phyloP scores from a whole-genome alignment of 148 eudicot genomes.

The Camellia japonica region DNA sequence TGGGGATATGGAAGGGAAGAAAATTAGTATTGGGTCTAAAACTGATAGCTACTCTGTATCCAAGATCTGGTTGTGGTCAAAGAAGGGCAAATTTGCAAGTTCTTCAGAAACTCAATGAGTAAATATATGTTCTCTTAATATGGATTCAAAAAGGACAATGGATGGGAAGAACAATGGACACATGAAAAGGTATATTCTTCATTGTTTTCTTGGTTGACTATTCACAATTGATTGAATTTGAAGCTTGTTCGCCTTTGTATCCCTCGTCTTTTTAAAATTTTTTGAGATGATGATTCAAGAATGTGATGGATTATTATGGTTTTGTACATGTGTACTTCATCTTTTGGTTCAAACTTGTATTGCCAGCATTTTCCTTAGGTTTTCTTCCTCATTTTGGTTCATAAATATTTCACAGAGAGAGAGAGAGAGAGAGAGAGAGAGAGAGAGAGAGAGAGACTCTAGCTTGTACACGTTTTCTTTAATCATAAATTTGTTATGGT shows the following conservation, averaged over 20 bases:
- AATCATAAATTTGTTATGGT: background rate
- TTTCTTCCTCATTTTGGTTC: no score
- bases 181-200: background rate
- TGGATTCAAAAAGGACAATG: background rate
- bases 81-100: constrained; percentile 48
- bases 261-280: background rate
- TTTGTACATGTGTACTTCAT: background rate
- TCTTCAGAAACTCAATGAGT: constrained; percentile 29
- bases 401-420: no score
- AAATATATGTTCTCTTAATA: constrained; percentile 12
- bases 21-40: constrained; percentile 39
- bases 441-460: background rate
- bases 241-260: background rate
- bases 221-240: background rate
- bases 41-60: constrained; percentile 66
- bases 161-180: no score
- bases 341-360: constrained; percentile 5
- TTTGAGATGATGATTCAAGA: constrained; percentile 6
- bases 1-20: constrained; percentile 43
- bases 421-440: background rate
- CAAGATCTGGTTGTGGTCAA: constrained; percentile 75
- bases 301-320: constrained; percentile 1
- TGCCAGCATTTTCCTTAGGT: background rate
- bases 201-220: constrained; percentile 3
- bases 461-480: background rate